A percentile compares a stretch with the other conserved stretches of the same genome.
Conservation (phyloP, 1,284 basidiomycete genomes). For the Melampsora americana region DNA sequence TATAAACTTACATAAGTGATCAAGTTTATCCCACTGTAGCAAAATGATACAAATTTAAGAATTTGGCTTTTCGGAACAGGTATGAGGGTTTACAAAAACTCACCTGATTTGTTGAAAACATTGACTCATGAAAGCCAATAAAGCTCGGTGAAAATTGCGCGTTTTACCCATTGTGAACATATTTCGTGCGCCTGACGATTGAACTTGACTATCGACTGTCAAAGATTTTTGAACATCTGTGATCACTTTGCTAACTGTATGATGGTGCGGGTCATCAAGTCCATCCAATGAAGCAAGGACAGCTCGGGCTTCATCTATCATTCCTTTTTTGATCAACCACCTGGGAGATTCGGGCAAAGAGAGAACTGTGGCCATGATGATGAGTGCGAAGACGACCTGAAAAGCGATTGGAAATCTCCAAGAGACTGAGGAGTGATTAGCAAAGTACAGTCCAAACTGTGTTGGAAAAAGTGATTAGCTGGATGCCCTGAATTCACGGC, state of each 20-base stretch:
- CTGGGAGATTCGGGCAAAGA: constrained; percentile 69
- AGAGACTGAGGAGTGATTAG: constrained; percentile 59
- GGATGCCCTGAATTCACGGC: too few relatives aligned
- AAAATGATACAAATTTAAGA: constrained; percentile 53
- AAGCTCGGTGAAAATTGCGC: constrained; percentile 66
- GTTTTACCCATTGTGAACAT: constrained; percentile 63
- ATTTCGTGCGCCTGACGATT: constrained; percentile 52
- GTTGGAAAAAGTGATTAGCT: not conserved
- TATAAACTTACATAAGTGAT: constrained; percentile 60
- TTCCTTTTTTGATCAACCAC: constrained; percentile 65
- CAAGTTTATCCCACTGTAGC: constrained; percentile 61
- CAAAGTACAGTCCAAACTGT: constrained; percentile 51
- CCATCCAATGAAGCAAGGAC: constrained; percentile 66
- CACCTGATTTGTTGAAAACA: constrained; percentile 66
- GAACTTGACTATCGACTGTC: constrained; percentile 46
- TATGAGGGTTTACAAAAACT: not conserved
- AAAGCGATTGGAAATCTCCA: constrained; percentile 68
- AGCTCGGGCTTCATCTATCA: constrained; percentile 63
- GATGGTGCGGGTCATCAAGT: constrained; percentile 59
- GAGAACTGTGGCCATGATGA: constrained; percentile 64
- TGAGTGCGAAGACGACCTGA: constrained; percentile 64
- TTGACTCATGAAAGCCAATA: constrained; percentile 63
- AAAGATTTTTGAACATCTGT: constrained; percentile 50
- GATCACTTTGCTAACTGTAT: constrained; percentile 60
- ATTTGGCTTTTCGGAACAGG: not conserved